phyloP scores from a whole-genome alignment of 805 yeast species.

The Metschnikowia peoriensis region DNA sequence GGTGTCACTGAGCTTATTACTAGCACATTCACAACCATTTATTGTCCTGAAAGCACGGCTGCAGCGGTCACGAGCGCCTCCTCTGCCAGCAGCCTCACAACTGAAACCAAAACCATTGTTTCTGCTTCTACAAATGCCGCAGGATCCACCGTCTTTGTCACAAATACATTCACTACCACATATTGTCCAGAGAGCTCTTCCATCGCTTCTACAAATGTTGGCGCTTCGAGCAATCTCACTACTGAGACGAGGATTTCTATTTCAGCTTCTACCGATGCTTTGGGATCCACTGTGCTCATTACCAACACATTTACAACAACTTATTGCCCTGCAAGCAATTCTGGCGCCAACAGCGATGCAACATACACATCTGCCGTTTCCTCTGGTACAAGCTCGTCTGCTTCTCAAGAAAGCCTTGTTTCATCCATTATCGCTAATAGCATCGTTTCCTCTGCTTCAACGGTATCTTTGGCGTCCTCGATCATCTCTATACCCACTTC shows the following conservation, averaged over 20 bases:
- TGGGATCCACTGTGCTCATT: background rate
- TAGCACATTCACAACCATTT: background rate
- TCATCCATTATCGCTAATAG: too few species aligned
- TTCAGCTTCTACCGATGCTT: background rate
- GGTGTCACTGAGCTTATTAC: background rate
- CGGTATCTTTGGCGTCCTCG: too few species aligned
- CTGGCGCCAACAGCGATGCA: too few species aligned
- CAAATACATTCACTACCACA: background rate
- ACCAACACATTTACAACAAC: background rate
- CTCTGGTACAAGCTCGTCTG: too few species aligned
- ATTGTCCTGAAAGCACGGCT: background rate
- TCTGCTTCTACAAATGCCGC: background rate
- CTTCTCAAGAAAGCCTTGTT: too few species aligned
- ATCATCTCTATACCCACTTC: too few species aligned
- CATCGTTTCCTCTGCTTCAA: too few species aligned
- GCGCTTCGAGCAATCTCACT: background rate
- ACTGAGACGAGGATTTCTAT: background rate
- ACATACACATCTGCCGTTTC: too few species aligned
- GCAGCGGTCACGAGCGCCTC: background rate
- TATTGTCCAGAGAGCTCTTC: background rate
- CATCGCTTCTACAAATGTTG: background rate
- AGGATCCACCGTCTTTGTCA: background rate
- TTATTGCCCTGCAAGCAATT: background rate
- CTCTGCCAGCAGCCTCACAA: background rate
- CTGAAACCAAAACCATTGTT: background rate